Percentiles rank a stretch among this genome's conserved stretches.
Conservation (phyloP, 2,329 filamentous ascomycete genomes). For the Alternaria burnsii region DNA sequence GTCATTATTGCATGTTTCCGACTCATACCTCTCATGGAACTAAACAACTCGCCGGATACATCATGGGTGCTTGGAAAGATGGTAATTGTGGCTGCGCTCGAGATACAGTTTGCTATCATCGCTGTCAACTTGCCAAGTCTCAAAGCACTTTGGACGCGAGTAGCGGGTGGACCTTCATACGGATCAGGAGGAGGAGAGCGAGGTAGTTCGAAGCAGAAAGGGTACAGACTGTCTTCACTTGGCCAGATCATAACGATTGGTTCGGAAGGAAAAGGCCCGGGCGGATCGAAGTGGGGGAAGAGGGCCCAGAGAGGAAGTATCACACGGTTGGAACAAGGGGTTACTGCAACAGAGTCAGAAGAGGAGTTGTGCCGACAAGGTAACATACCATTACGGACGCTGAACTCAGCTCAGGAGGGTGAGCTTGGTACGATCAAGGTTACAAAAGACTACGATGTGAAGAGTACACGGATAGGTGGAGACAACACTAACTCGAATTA, state of each 20-base stretch:
- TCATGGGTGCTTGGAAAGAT: constrained; percentile 45
- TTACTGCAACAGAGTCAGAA: constrained; percentile 1
- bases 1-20: constrained; percentile 34
- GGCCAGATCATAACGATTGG: neutral
- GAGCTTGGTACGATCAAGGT: neutral
- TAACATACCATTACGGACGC: neutral
- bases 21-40: constrained; percentile 31
- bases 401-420: neutral
- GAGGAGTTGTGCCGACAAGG: constrained; percentile 2
- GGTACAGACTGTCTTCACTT: neutral
- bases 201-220: neutral
- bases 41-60: constrained; percentile 35
- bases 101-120: constrained; percentile 45
- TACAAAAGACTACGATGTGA: constrained; percentile 4
- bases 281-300: neutral
- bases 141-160: constrained; percentile 41
- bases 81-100: constrained; percentile 43
- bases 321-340: constrained; percentile 2
- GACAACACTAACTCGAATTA: neutral
- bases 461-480: neutral
- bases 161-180: constrained; percentile 1
- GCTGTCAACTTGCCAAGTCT: constrained; percentile 45
- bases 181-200: neutral
- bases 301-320: neutral
- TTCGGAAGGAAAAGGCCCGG: neutral